Conservation (phyloP, 2,329 filamentous ascomycete species). For the Ophiostoma populinum region DNA sequence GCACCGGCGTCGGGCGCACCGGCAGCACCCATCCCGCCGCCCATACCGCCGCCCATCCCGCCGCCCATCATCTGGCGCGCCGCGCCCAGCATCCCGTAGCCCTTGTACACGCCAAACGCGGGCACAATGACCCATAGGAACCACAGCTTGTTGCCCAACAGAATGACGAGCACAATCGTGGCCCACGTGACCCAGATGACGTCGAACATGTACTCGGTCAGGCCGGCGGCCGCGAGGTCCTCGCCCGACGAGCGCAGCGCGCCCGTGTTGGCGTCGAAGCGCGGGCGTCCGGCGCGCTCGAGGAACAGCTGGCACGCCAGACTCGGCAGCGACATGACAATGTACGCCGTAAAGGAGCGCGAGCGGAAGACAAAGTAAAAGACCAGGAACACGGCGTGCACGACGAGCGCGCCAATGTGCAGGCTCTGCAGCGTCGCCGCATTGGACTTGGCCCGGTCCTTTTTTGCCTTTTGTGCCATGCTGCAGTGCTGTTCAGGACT, state of each 20-base stretch:
- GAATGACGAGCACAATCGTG: conserved; percentile 49
- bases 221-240: conserved; percentile 68
- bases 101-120: conserved; percentile 37
- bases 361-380: conserved; percentile 49
- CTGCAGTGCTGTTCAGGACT: too few relatives aligned
- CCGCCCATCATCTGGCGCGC: conserved; percentile 34
- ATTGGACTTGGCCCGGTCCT: conserved; percentile 61
- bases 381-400: conserved; percentile 62
- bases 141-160: conserved; percentile 67
- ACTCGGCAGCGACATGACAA: conserved; percentile 54
- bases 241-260: conserved; percentile 66
- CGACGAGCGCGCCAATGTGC: conserved; percentile 53
- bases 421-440: conserved; percentile 60
- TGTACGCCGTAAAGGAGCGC: conserved; percentile 51
- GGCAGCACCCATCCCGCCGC: conserved; percentile 18
- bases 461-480: conserved; percentile 48
- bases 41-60: conserved; percentile 17
- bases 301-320: conserved; percentile 71
- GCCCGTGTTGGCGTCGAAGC: conserved; percentile 43
- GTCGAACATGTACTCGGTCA: conserved; percentile 98
- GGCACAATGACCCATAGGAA: conserved; percentile 37
- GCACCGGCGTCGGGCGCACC: conserved; percentile 11
- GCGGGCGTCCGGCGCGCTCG: conserved; percentile 68
- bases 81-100: conserved; percentile 33
- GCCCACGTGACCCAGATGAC: conserved; percentile 89